Evolutionary conservation across 768 basidiomycete species (phyloP).

Genomic region (Phaeotremella skinneri): DNA sequence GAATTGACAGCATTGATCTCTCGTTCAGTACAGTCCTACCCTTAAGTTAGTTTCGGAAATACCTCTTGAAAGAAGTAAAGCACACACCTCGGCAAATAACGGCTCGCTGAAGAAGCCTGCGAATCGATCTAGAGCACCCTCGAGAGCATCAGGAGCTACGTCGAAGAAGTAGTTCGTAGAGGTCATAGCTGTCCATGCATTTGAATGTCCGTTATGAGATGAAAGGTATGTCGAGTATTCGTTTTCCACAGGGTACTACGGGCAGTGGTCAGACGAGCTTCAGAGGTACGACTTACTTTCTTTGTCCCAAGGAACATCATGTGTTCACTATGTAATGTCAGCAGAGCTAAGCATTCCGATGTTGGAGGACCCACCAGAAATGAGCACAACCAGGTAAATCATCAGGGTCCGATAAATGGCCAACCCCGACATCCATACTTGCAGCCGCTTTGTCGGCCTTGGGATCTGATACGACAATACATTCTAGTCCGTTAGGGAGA

Average conservation of each 20-base stretch:
- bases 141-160: constrained; percentile 61
- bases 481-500: constrained; percentile 87
- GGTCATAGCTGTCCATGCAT: constrained; percentile 87
- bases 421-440: constrained; percentile 88
- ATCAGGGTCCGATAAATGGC: constrained; percentile 88
- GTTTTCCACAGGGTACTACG: constrained; percentile 64
- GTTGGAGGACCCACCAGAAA: constrained; percentile 47
- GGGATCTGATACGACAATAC: constrained; percentile 74
- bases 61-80: not conserved
- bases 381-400: constrained; percentile 53
- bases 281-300: constrained; percentile 57
- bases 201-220: constrained; percentile 67
- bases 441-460: constrained; percentile 92
- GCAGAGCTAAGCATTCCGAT: not conserved
- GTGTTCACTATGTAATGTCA: constrained; percentile 64
- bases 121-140: constrained; percentile 51
- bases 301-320: constrained; percentile 74
- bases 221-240: constrained; percentile 71
- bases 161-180: constrained; percentile 82
- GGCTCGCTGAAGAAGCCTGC: constrained; percentile 85
- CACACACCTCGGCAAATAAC: constrained; percentile 59
- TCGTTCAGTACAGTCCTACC: constrained; percentile 50
- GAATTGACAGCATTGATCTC: constrained; percentile 81
- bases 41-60: constrained; percentile 9
- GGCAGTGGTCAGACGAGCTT: constrained; percentile 2